These are phyloP conservation scores for Penicillium tannophilum DNA, from an alignment of 495 filamentous ascomycete genomes.

Conservation along the genomic window DNA sequence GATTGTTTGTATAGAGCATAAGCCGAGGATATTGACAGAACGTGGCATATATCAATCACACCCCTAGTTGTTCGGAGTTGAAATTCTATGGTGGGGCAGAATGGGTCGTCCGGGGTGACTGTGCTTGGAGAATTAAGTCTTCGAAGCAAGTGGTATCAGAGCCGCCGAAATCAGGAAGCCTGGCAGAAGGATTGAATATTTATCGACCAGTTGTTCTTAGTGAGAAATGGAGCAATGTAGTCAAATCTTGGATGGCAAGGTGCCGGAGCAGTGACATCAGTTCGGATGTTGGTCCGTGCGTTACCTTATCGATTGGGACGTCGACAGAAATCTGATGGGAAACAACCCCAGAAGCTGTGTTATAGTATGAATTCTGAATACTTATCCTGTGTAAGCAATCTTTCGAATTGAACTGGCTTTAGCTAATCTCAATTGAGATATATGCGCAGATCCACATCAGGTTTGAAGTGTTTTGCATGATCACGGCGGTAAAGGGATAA, in stretches of 20 bases:
- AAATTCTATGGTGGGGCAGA: not conserved
- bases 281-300: conserved; percentile 7
- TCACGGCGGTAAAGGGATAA: not conserved
- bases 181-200: not conserved
- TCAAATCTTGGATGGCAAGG: no score
- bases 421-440: not conserved
- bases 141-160: no score
- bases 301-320: not conserved
- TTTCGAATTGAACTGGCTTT: not conserved
- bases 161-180: not conserved
- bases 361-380: not conserved
- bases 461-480: not conserved
- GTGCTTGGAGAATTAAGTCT: not conserved
- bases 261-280: conserved; percentile 8
- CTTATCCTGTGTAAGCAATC: not conserved
- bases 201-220: not conserved
- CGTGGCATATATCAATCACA: not conserved
- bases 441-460: not conserved
- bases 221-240: not conserved
- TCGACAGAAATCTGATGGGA: not conserved
- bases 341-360: not conserved
- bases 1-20: not conserved
- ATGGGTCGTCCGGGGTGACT: not conserved
- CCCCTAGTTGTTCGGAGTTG: not conserved
- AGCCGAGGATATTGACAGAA: not conserved